These are phyloP conservation scores for Stylosanthes scabra DNA, from an alignment of 331 rosid species.

Conservation along the genomic window DNA sequence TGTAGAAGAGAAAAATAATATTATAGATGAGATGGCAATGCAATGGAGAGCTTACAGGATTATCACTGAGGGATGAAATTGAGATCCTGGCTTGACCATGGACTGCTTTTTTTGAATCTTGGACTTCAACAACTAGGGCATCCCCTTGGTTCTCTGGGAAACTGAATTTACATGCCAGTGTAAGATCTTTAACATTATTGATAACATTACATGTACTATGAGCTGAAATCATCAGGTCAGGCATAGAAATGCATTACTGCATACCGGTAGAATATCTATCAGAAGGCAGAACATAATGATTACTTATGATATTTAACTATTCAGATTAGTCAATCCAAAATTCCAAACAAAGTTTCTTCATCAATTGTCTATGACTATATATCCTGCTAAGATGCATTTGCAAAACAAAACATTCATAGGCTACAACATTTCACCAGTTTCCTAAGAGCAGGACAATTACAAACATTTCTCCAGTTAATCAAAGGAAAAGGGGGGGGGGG, in stretches of 20 bases:
- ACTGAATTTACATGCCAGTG: constrained; percentile 57
- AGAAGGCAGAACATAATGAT: constrained; percentile 1
- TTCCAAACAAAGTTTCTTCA: neutral
- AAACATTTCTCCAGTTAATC: constrained; percentile 15
- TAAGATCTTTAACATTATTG: constrained; percentile 23
- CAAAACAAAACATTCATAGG: constrained; percentile 20
- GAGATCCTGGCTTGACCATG: constrained; percentile 86
- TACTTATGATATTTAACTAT: constrained; percentile 27
- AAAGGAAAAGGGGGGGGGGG: neutral
- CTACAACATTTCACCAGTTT: constrained; percentile 22
- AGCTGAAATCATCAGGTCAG: constrained; percentile 16
- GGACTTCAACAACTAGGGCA: constrained; percentile 79
- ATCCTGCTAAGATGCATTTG: constrained; percentile 20
- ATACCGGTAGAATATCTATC: neutral
- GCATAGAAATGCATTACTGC: neutral
- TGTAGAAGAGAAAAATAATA: constrained; percentile 24
- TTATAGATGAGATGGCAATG: neutral
- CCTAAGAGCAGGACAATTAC: constrained; percentile 30
- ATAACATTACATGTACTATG: neutral
- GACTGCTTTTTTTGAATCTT: constrained; percentile 67
- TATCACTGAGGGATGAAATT: constrained; percentile 78
- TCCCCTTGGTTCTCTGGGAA: constrained; percentile 94
- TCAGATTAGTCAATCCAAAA: constrained; percentile 10
- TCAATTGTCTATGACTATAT: neutral
- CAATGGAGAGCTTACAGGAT: constrained; percentile 56